Evolutionary conservation across 116 monocot species (phyloP).

Genomic region (Phalaenopsis hybrid): DNA sequence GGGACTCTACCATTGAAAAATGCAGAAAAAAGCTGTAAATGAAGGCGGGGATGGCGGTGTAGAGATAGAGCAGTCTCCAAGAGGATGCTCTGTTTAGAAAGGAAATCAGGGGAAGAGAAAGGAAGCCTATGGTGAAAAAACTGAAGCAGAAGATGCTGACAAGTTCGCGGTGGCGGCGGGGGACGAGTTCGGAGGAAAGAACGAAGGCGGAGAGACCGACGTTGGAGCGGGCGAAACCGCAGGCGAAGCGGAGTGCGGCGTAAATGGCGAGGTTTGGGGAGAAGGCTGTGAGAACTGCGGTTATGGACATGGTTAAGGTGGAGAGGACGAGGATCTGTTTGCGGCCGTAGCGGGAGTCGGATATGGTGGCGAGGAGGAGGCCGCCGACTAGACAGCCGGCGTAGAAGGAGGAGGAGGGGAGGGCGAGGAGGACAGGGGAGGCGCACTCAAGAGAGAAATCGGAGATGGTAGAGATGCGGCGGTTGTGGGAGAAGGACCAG

Average conservation of each 20-base stretch:
- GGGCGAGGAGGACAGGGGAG: conserved; percentile 13
- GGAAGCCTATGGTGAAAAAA: conserved; percentile 78
- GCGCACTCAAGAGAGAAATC: conserved; percentile 40
- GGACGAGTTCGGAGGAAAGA: conserved; percentile 55
- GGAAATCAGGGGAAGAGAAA: conserved; percentile 48
- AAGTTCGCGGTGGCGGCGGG: conserved; percentile 58
- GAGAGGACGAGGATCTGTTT: conserved; percentile 49
- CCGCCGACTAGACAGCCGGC: conserved; percentile 36
- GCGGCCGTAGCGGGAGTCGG: conserved; percentile 53
- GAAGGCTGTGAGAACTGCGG: conserved; percentile 38
- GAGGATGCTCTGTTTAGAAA: conserved; percentile 19
- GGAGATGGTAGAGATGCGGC: conserved; percentile 27
- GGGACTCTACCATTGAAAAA: conserved; percentile 63
- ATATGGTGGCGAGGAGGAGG: conserved; percentile 24
- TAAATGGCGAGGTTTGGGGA: conserved; percentile 50
- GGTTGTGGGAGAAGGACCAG: conserved; percentile 29
- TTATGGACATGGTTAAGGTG: conserved; percentile 36
- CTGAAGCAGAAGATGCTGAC: conserved; percentile 75
- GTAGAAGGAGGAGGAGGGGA: conserved; percentile 37
- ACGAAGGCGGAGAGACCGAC: conserved; percentile 57
- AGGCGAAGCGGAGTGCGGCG: conserved; percentile 47
- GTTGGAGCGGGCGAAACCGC: conserved; percentile 49
- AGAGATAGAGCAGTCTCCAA: conserved; percentile 43
- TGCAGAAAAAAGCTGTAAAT: conserved; percentile 31
- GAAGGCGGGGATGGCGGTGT: conserved; percentile 31